Conservation (phyloP, 2,329 filamentous ascomycete genomes). For the Alternaria ventricosa region DNA sequence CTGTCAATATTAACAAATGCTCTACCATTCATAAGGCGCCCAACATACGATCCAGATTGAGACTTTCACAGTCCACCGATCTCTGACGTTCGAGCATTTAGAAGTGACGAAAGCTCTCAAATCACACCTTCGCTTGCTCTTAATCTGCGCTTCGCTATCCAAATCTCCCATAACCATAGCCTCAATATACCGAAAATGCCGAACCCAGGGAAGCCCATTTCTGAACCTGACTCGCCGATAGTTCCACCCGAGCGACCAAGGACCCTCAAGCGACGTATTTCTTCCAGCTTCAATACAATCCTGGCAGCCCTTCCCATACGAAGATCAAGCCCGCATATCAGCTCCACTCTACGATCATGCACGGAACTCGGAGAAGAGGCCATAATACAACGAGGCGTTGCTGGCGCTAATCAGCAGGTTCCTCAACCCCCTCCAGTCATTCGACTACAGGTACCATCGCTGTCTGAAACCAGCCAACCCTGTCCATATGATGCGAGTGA, state of each 20-base stretch:
- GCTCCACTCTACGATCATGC: background rate
- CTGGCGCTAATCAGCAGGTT: background rate
- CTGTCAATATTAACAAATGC: constrained; percentile 6
- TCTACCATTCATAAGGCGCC: background rate
- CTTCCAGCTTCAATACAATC: constrained; percentile 16
- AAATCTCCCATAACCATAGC: background rate
- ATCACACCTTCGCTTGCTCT: background rate
- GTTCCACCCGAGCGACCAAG: constrained; percentile 13
- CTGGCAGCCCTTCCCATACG: constrained; percentile 10
- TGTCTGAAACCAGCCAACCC: constrained; percentile 6
- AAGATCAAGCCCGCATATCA: background rate
- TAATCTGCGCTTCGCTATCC: background rate
- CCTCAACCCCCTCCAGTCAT: background rate
- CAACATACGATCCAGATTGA: background rate
- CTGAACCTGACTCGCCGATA: background rate
- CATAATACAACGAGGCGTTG: background rate
- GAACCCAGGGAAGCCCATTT: background rate
- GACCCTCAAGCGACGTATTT: constrained; percentile 23
- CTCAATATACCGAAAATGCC: background rate
- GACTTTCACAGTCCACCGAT: background rate
- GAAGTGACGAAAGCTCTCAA: background rate
- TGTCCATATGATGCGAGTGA: constrained; percentile 26
- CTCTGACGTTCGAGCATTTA: background rate
- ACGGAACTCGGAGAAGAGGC: constrained; percentile 4
- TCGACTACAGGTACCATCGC: constrained; percentile 10